Evolutionary conservation across 2,329 filamentous ascomycete species (phyloP).

Genomic region (Ceratocystis huliohia): DNA sequence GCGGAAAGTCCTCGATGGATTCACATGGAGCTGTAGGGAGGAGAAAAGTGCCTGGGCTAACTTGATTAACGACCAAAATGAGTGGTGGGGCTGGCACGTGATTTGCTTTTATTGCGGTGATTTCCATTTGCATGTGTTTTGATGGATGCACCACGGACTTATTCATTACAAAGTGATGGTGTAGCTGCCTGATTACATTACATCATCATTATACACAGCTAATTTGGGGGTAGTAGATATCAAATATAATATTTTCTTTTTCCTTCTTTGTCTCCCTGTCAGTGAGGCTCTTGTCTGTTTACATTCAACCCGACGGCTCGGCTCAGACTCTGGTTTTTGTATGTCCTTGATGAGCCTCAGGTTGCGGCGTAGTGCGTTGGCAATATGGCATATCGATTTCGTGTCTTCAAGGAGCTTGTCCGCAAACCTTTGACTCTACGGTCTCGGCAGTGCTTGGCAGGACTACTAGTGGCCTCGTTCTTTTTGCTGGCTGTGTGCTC

Average conservation of each 20-base stretch:
- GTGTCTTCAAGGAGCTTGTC: too few relatives aligned
- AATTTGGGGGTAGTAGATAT: background rate
- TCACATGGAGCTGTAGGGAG: constrained; percentile 22
- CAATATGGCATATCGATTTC: too few relatives aligned
- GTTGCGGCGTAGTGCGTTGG: too few relatives aligned
- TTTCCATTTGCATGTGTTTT: background rate
- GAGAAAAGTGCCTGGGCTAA: too few relatives aligned
- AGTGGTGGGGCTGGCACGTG: constrained; percentile 1
- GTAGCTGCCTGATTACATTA: background rate
- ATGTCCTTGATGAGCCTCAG: too few relatives aligned
- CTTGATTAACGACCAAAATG: background rate
- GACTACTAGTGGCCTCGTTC: too few relatives aligned
- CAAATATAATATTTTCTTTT: background rate
- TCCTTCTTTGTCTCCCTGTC: background rate
- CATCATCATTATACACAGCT: background rate
- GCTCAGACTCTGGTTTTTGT: too few relatives aligned
- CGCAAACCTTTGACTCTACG: too few relatives aligned
- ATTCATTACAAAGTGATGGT: background rate
- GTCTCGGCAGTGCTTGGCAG: too few relatives aligned
- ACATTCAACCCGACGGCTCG: too few relatives aligned
- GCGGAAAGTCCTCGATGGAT: constrained; percentile 37
- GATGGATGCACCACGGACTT: background rate
- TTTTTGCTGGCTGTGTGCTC: too few relatives aligned
- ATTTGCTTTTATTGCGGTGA: background rate
- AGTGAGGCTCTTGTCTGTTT: background rate